Evolutionary conservation across 2,329 filamentous ascomycete species (phyloP).

Genomic region (Xylaria sp.): DNA sequence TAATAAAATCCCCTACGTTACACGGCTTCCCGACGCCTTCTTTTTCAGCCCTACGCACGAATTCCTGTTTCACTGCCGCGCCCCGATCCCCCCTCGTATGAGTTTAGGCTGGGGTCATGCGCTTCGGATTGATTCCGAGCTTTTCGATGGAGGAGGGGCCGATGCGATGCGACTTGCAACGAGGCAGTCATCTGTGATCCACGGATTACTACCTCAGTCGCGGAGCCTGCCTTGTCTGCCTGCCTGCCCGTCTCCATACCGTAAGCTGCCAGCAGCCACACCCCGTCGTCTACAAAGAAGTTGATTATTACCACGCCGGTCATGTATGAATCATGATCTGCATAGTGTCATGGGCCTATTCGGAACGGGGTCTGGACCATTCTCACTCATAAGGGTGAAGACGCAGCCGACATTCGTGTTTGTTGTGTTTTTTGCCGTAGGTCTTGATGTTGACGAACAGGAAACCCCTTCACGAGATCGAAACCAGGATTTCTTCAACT

Average conservation of each 20-base stretch:
- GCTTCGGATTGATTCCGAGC: constrained; percentile 9
- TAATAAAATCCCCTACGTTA: constrained; percentile 13
- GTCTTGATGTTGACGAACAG: not conserved
- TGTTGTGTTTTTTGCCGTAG: too few species aligned
- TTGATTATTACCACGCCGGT: not conserved
- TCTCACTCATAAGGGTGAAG: too few species aligned
- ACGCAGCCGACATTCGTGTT: too few species aligned
- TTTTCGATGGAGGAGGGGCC: constrained; percentile 4
- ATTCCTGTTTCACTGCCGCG: constrained; percentile 15
- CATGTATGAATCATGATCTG: not conserved
- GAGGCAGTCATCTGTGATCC: not conserved
- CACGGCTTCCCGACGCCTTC: constrained; percentile 14
- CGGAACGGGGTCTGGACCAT: too few species aligned
- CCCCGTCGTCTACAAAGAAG: too few species aligned
- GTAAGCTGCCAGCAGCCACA: not conserved
- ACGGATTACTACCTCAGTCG: not conserved
- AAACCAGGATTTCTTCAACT: not conserved
- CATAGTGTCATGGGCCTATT: not conserved
- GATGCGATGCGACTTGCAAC: constrained; percentile 2
- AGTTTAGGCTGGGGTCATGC: constrained; percentile 1
- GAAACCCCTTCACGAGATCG: not conserved
- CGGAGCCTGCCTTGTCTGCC: too few species aligned
- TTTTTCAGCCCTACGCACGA: constrained; percentile 19
- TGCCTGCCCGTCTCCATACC: not conserved
- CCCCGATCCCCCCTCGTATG: not conserved